A percentile compares a stretch with the other conserved stretches of the same genome.
Conservation (phyloP, 164 flowering plant genomes). For the Brasenia schreberi region DNA sequence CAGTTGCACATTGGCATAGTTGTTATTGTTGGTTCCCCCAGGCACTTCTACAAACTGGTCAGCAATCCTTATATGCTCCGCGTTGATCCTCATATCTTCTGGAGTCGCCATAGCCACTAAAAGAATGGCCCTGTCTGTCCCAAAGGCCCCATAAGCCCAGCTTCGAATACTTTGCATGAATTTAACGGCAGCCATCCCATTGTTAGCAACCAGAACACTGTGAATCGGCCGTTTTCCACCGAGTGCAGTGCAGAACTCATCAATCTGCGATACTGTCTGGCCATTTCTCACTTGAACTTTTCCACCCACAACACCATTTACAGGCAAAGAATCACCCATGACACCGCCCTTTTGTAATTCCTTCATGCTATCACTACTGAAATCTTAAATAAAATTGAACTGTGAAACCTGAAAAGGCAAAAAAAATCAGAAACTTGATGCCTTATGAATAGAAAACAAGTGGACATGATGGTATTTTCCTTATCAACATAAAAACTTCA, state of each 20-base stretch:
- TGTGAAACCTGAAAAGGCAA: not conserved
- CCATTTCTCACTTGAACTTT: slow-evolving; percentile 32
- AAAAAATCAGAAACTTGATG: not conserved
- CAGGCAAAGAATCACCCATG: slow-evolving; percentile 33
- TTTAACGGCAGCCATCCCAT: slow-evolving; percentile 99
- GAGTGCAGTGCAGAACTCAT: slow-evolving; percentile 74
- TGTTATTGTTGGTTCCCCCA: slow-evolving; percentile 97
- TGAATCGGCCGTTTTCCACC: slow-evolving; percentile 84
- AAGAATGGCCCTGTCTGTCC: slow-evolving; percentile 86
- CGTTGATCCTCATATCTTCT: slow-evolving; percentile 98
- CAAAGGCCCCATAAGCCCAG: slow-evolving; percentile 98
- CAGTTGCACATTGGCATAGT: slow-evolving; percentile 99
- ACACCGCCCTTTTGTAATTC: slow-evolving; percentile 31
- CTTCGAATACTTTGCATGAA: slow-evolving; percentile 91
- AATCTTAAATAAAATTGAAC: too few species aligned
- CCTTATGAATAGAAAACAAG: not conserved
- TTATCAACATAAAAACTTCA: not conserved
- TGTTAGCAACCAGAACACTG: slow-evolving; percentile 92
- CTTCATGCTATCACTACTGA: not conserved
- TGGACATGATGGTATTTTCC: not conserved
- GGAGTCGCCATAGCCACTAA: slow-evolving; percentile 99
- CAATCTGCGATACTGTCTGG: slow-evolving; percentile 40
- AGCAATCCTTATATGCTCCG: slow-evolving; percentile 96
- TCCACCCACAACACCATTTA: slow-evolving; percentile 41
- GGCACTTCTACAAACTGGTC: slow-evolving; percentile 99